A percentile compares a stretch with the other conserved stretches of the same genome.
phyloP scores from a whole-genome alignment of 441 rosid genomes.

The Arabidopsis lyrata region DNA sequence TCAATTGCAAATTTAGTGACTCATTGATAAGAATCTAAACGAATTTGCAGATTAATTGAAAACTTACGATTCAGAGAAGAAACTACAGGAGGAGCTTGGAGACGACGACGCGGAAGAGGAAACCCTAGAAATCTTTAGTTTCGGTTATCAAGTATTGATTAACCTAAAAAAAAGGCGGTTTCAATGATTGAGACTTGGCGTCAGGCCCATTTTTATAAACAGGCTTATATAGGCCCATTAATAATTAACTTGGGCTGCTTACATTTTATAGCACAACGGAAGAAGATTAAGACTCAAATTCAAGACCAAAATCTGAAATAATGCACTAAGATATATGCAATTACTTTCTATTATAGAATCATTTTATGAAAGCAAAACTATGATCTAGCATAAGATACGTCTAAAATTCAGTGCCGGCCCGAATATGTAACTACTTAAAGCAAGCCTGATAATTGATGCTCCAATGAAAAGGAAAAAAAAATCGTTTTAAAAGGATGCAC shows the following conservation, averaged over 20 bases:
- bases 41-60: neutral
- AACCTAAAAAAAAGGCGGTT: conserved; percentile 6
- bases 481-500: too few relatives aligned
- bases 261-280: neutral
- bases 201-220: neutral
- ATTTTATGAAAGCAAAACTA: neutral
- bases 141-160: conserved; percentile 13
- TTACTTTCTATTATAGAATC: too few relatives aligned
- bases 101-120: conserved; percentile 34
- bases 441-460: too few relatives aligned
- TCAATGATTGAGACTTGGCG: neutral
- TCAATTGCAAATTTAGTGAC: neutral
- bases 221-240: conserved; percentile 4
- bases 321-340: too few relatives aligned
- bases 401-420: neutral
- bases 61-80: conserved; percentile 41
- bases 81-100: conserved; percentile 15
- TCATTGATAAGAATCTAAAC: neutral
- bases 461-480: too few relatives aligned
- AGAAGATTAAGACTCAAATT: neutral
- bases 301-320: neutral
- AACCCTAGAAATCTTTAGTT: conserved; percentile 2
- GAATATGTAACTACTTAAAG: too few relatives aligned
- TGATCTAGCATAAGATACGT: neutral
- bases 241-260: conserved; percentile 5